A percentile compares a stretch with the other conserved stretches of the same genome.
Conservation (phyloP, 179 eudicot genomes). For the Beta corolliflora region DNA sequence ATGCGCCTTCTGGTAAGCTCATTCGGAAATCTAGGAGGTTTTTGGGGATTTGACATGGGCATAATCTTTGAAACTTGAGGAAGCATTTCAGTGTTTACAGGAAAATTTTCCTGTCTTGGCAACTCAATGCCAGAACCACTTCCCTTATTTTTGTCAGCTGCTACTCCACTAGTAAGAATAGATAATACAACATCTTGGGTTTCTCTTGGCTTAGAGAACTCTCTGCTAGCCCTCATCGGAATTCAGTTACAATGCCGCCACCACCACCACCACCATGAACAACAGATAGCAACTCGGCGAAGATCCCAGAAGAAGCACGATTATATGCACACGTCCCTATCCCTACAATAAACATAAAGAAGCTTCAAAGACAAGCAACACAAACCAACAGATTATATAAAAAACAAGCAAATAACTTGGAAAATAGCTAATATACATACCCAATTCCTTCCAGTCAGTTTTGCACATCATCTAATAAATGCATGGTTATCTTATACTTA, state of each 20-base stretch:
- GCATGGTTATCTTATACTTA: too few relatives aligned
- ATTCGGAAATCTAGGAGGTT: constrained; percentile 38
- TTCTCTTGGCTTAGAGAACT: background rate
- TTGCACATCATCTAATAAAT: too few relatives aligned
- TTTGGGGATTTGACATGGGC: constrained; percentile 21
- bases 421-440: too few relatives aligned
- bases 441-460: too few relatives aligned
- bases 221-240: constrained; percentile 13
- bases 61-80: background rate
- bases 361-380: background rate
- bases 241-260: background rate
- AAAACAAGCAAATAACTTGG: too few relatives aligned
- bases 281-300: background rate
- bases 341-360: background rate
- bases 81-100: background rate
- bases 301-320: background rate
- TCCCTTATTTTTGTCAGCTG: constrained; percentile 11
- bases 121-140: constrained; percentile 12
- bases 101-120: background rate
- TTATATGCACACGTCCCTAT: background rate
- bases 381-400: too few relatives aligned
- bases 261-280: background rate
- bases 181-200: constrained; percentile 34
- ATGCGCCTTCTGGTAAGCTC: constrained; percentile 39
- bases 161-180: constrained; percentile 24